These are phyloP conservation scores for Phialophora chinensis DNA, from an alignment of 2,329 filamentous ascomycete species.

Conservation along the genomic window DNA sequence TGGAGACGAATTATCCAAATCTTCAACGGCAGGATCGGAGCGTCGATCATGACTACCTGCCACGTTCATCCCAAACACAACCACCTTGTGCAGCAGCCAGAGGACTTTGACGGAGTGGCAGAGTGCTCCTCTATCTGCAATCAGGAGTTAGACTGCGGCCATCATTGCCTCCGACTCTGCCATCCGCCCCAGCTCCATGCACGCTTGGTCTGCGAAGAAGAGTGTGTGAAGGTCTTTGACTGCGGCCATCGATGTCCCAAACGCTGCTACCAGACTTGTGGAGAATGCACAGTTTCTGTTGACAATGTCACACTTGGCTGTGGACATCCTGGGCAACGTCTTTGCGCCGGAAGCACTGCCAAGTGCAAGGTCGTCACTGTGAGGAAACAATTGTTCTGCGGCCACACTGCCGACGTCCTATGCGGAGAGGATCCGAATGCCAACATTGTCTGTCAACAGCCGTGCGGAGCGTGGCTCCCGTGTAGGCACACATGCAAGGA, in stretches of 20 bases:
- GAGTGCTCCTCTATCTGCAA: constrained; percentile 38
- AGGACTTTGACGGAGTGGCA: constrained; percentile 38
- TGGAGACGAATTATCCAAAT: constrained; percentile 41
- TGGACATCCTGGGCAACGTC: constrained; percentile 32
- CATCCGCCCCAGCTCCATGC: constrained; percentile 38
- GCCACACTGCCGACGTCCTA: constrained; percentile 32
- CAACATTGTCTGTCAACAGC: constrained; percentile 17
- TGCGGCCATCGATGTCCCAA: constrained; percentile 37
- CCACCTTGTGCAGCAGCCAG: constrained; percentile 34
- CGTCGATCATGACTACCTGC: constrained; percentile 39
- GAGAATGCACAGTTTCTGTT: constrained; percentile 26
- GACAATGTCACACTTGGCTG: constrained; percentile 33
- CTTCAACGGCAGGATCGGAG: constrained; percentile 39
- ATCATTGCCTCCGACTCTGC: constrained; percentile 36
- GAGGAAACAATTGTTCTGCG: constrained; percentile 29
- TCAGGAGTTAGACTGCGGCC: constrained; percentile 40
- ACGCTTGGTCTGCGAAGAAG: constrained; percentile 34
- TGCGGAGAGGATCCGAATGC: constrained; percentile 32
- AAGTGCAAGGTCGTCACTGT: constrained; percentile 30
- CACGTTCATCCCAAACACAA: constrained; percentile 36
- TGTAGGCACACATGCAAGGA: constrained; percentile 39
- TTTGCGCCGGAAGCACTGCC: constrained; percentile 34
- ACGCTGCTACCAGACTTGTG: constrained; percentile 37
- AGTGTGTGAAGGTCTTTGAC: constrained; percentile 31
- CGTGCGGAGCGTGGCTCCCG: constrained; percentile 29